A percentile compares a stretch with the other conserved stretches of the same genome.
phyloP scores from a whole-genome alignment of 1,284 basidiomycete genomes.

The Sporisorium scitamineum region DNA sequence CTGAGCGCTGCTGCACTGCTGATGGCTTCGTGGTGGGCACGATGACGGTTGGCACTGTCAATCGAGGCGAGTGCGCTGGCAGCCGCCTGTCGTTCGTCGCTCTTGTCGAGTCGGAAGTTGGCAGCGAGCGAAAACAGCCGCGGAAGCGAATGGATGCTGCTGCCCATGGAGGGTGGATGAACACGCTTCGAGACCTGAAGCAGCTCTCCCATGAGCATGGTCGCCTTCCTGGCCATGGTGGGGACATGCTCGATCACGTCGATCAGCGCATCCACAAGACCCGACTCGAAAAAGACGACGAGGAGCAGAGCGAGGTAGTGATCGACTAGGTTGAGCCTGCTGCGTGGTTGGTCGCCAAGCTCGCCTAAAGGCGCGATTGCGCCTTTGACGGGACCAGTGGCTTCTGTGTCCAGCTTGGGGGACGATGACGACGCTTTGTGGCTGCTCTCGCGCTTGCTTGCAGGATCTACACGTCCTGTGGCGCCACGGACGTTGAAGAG shows the following conservation, averaged over 20 bases:
- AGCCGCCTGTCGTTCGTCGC: slow-evolving; percentile 79
- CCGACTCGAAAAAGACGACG: slow-evolving; percentile 85
- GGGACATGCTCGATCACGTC: slow-evolving; percentile 55
- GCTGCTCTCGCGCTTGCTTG: slow-evolving; percentile 48
- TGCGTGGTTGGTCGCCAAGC: slow-evolving; percentile 49
- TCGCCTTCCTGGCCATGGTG: slow-evolving; percentile 73
- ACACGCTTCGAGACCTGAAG: slow-evolving; percentile 88
- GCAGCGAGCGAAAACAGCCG: slow-evolving; percentile 84
- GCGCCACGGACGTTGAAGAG: slow-evolving; percentile 75
- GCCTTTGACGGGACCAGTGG: background rate
- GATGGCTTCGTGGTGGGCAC: slow-evolving; percentile 47
- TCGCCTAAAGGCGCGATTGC: slow-evolving; percentile 34
- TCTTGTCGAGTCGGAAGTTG: slow-evolving; percentile 73
- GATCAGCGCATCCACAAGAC: slow-evolving; percentile 72
- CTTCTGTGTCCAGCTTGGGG: slow-evolving; percentile 18
- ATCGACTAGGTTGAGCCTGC: slow-evolving; percentile 82
- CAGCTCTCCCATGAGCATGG: slow-evolving; percentile 89
- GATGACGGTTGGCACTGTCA: slow-evolving; percentile 81
- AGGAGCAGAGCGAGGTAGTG: slow-evolving; percentile 93
- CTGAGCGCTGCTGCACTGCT: slow-evolving; percentile 36
- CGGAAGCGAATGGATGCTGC: slow-evolving; percentile 85
- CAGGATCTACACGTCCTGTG: slow-evolving; percentile 34
- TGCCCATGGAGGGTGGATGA: slow-evolving; percentile 84
- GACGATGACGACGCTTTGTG: slow-evolving; percentile 23
- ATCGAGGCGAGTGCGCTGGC: slow-evolving; percentile 87